Percentiles rank a stretch among this genome's conserved stretches.
Evolutionary conservation across 208 protist genomes (phyloP).

Genomic region (Leishmania braziliensis): DNA sequence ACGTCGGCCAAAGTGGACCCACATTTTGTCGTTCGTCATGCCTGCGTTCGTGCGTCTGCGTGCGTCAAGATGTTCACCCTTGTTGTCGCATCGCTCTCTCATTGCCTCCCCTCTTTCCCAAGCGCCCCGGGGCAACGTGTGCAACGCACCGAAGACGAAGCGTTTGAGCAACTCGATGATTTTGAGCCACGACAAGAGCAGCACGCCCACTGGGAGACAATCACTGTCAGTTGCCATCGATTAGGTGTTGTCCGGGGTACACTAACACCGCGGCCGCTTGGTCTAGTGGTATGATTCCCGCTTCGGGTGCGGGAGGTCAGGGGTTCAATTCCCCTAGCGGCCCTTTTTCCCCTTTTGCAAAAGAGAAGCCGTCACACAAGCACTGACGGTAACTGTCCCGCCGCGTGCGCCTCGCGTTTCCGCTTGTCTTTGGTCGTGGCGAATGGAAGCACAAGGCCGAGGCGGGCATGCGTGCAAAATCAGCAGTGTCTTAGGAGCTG

Average conservation of each 20-base stretch:
- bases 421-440: neutral
- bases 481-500: too few species aligned
- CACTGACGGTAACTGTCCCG: neutral
- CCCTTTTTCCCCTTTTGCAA: slow-evolving; percentile 30
- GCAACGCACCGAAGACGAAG: neutral
- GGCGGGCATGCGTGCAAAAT: neutral
- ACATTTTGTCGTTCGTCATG: too few species aligned
- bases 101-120: too few species aligned
- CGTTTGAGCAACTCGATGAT: neutral
- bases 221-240: neutral
- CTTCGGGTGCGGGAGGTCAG: slow-evolving; percentile 88
- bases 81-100: too few species aligned
- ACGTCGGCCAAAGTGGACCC: too few species aligned
- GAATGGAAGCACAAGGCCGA: neutral
- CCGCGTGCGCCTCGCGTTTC: neutral
- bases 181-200: neutral
- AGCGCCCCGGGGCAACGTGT: too few species aligned
- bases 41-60: too few species aligned
- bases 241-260: neutral
- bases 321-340: slow-evolving; percentile 89
- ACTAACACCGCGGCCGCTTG: slow-evolving; percentile 54
- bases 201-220: neutral
- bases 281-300: slow-evolving; percentile 91
- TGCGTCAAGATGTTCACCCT: too few species aligned
- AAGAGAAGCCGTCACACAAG: neutral